phyloP scores from a whole-genome alignment of 2,329 filamentous ascomycete genomes.

The Trichoderma atrobrunneum region DNA sequence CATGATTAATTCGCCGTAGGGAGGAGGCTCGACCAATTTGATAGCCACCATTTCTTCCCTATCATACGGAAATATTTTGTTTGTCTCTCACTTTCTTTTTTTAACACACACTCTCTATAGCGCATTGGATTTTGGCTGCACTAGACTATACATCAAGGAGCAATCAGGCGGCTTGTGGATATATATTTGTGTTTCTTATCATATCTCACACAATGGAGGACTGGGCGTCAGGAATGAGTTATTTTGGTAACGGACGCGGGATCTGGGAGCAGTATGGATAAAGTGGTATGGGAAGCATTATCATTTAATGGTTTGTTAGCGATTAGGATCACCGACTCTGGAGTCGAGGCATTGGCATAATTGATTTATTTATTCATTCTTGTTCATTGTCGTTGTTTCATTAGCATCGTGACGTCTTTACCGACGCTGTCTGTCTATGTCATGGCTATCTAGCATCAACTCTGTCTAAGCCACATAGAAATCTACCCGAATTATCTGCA shows the following conservation, averaged over 20 bases:
- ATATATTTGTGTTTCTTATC: neutral
- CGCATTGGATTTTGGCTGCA: neutral
- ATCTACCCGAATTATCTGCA: neutral
- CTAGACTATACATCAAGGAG: constrained; percentile 23
- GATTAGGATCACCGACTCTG: neutral
- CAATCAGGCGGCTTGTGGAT: constrained; percentile 26
- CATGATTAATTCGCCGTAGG: neutral
- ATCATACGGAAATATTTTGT: neutral
- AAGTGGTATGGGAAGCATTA: neutral
- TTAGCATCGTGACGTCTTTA: neutral
- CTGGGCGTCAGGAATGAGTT: neutral
- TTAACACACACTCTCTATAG: neutral
- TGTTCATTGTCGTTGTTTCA: neutral
- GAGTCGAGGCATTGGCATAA: neutral
- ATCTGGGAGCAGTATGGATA: neutral
- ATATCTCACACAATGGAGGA: neutral
- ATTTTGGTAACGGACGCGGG: neutral
- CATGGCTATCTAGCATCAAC: neutral
- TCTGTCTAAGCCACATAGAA: neutral
- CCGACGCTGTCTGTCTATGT: neutral
- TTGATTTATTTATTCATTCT: neutral
- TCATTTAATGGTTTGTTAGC: neutral
- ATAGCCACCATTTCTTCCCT: neutral
- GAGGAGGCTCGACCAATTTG: neutral
- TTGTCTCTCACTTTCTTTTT: neutral